Base-by-base conservation (phyloP, 192 early-diverging fungal genomes). In the Phycomyces blakesleeanus region DNA sequence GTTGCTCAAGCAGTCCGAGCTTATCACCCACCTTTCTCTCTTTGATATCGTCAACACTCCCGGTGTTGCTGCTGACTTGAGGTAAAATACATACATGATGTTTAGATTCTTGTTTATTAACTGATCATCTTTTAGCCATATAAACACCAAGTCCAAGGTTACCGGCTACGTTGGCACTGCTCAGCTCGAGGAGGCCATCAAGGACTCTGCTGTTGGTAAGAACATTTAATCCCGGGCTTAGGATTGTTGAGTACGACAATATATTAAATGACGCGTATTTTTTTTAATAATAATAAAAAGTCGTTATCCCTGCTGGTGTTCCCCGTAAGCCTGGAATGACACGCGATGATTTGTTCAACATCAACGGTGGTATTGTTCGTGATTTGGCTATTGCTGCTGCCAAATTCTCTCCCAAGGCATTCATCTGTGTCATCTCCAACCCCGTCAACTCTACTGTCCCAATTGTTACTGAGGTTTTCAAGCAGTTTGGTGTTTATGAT, bases 261-360 rank as follows among this genome's bases (percentile, higher is more conserved):
- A 15, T n/a, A 1, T 15, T 69, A 22, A 57, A 24, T 34, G 4
- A 65, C 24, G 41, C 44, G 52, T 34, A 60, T 57, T 50, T 22
- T 50, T 14, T 44, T 57, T 12, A n/a, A n/a, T n/a, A n/a, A n/a
- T n/a, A n/a, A n/a, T 25, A 18, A 24, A 16, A 9, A 63, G 90
- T 99, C 55, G 91, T 99, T 54, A 98, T 99, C 69, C 97, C 97
- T 25, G 96, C 95, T 64, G 95, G 96, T 74, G 91, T 98, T 15
- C 96, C 96, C 58, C 89, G 96, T 73, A 98, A 98, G 89, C 96
- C 95, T 59, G 96, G 95, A 59, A 98, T 98, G 96, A 94, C 95
- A 63, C 91, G 96, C 75, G 95, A 98, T 75, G 96, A 98, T 66
- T 81, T 98, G 64, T 98, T 98, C 91, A 98, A 97, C 85, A 93